Base-by-base conservation (phyloP, 2,329 filamentous ascomycete genomes). In the Pseudonectria foliicola region DNA sequence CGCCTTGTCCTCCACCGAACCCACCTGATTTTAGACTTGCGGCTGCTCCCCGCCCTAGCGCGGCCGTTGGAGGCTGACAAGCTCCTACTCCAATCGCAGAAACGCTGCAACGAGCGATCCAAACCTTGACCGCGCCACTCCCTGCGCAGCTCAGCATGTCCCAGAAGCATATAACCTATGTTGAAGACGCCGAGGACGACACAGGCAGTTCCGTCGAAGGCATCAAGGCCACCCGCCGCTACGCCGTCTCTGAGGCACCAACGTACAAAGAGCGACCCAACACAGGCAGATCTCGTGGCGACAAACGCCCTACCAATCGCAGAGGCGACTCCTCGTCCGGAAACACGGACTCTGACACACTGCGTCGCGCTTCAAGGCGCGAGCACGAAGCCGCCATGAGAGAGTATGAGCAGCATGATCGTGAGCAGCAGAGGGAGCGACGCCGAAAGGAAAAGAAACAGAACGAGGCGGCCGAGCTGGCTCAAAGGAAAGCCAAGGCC, bases 121-220 rank as follows among this genome's bases (percentile, higher is more conserved):
- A 37, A 46, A 48, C 45, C 38, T 38, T 42, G 34, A 38, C 46
- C 32, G 40, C 46, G 33, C 44, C 42, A 43, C 33, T 42, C 32
- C 35, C 31, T 35, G 25, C 28, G 43, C 34, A 42, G 31, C 42
- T 44, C 55, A 58, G 51, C 52, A 75, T 75, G 70, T 59, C 67
- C 37, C 52, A 56, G 45, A 47, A 40, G 33, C 44, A 58, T 47
- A 57, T 67, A 35, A 64, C 65, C 38, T 66, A 66, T 51, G 61
- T 72, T 38, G 66, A 75, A 53, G 73, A 75, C 37, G 68, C 60
- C 30, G 68, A 74, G 48, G 70, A 75, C 46, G 70, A 74, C 33
- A 57, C 61, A 10, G 68, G 63, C 27, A 66, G 66, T 35, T 54
- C 61, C 25, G 53, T 63, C 27, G 57, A 57, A 43, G 64, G 62